A percentile compares a stretch with the other conserved stretches of the same genome.
These are phyloP conservation scores for Verticillium alfalfae DNA, from an alignment of 2,329 filamentous ascomycete species.

Conservation along the genomic window DNA sequence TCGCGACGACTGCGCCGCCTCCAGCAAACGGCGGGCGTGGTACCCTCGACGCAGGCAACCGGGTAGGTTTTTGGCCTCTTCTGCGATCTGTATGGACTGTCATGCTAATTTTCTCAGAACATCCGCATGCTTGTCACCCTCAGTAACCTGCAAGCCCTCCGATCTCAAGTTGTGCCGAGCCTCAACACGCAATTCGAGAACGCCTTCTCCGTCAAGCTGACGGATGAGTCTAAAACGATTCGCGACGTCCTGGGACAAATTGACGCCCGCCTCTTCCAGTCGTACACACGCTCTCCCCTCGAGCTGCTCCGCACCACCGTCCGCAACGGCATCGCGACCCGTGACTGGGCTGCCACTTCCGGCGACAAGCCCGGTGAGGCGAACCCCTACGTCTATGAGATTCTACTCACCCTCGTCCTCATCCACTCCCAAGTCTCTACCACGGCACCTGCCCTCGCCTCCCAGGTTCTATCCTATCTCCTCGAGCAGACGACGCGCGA, in stretches of 20 bases:
- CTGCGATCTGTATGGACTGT: not conserved
- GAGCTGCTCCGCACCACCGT: conserved; percentile 65
- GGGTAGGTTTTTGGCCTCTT: conserved; percentile 34
- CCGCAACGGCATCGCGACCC: conserved; percentile 62
- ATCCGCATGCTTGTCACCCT: conserved; percentile 91
- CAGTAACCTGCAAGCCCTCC: conserved; percentile 82
- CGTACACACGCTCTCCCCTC: conserved; percentile 78
- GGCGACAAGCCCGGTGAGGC: conserved; percentile 64
- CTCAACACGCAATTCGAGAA: conserved; percentile 93
- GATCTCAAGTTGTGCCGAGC: conserved; percentile 74
- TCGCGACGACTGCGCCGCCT: conserved; percentile 24
- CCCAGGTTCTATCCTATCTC: conserved; percentile 78
- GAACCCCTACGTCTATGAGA: conserved; percentile 82
- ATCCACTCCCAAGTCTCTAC: conserved; percentile 87
- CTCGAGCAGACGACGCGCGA: conserved; percentile 76
- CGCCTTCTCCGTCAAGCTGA: conserved; percentile 87
- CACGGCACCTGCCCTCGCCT: conserved; percentile 68
- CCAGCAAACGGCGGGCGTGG: conserved; percentile 34
- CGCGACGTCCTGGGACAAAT: conserved; percentile 87
- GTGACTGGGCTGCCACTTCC: conserved; percentile 63
- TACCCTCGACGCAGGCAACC: conserved; percentile 49
- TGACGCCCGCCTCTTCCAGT: conserved; percentile 83
- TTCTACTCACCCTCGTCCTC: conserved; percentile 78
- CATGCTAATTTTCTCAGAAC: conserved; percentile 48
- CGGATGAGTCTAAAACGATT: conserved; percentile 88